These are phyloP conservation scores for Scedosporium minutisporum DNA, from an alignment of 2,329 filamentous ascomycete species.

Conservation along the genomic window DNA sequence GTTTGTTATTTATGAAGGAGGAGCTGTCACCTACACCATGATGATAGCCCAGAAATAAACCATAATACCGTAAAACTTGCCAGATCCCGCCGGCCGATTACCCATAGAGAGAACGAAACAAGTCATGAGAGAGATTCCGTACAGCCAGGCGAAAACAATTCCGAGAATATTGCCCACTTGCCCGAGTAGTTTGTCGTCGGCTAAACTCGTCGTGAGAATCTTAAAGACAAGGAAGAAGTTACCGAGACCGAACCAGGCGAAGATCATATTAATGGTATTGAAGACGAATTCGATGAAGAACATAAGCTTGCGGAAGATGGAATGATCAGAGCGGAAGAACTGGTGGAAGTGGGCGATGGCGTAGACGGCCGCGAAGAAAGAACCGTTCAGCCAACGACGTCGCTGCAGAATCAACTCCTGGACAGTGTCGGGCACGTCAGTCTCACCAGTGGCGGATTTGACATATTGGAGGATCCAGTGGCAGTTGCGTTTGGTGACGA, in stretches of 20 bases:
- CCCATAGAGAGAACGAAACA: constrained; percentile 93
- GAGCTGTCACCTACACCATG: constrained; percentile 58
- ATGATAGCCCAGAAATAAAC: constrained; percentile 97
- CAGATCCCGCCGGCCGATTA: constrained; percentile 89
- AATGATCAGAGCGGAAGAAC: constrained; percentile 89
- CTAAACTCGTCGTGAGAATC: constrained; percentile 83
- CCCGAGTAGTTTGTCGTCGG: constrained; percentile 59
- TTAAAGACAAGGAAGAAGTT: constrained; percentile 99
- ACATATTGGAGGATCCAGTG: constrained; percentile 98
- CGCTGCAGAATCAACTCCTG: constrained; percentile 92
- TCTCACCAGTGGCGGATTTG: constrained; percentile 94
- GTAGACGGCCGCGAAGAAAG: constrained; percentile 96
- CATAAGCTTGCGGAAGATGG: constrained; percentile 74
- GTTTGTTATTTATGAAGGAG: constrained; percentile 9
- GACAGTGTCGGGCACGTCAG: constrained; percentile 89
- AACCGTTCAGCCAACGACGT: constrained; percentile 94
- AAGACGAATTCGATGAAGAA: constrained; percentile 91
- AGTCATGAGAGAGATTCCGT: constrained; percentile 81
- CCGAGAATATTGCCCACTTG: constrained; percentile 70
- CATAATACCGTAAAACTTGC: constrained; percentile 90
- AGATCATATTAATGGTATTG: constrained; percentile 93
- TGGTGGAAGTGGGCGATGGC: constrained; percentile 92
- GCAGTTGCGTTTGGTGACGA: constrained; percentile 94
- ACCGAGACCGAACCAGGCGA: constrained; percentile 95
- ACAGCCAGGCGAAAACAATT: constrained; percentile 91